These are phyloP conservation scores for Camelina neglecta DNA, from an alignment of 345 rosid species.

Conservation along the genomic window DNA sequence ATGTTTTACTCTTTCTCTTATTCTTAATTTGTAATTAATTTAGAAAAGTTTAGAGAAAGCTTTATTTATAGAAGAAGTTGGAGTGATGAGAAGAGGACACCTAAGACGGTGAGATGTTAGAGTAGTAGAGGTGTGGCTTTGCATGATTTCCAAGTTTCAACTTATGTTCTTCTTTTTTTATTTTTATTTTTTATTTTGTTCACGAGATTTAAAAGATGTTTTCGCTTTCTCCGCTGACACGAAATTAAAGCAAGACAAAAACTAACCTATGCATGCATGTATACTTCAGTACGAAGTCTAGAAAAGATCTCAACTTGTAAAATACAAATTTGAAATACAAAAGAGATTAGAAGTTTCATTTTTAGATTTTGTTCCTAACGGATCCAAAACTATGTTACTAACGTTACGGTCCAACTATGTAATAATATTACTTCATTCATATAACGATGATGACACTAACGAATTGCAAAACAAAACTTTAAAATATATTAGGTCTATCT, in stretches of 20 bases:
- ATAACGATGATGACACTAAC: too few relatives aligned
- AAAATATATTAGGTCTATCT: too few relatives aligned
- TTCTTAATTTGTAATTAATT: not conserved
- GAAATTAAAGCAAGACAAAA: slow-evolving; percentile 20
- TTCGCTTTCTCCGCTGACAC: slow-evolving; percentile 40
- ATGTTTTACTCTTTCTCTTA: not conserved
- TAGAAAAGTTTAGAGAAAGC: slow-evolving; percentile 5
- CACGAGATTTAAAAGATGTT: slow-evolving; percentile 37
- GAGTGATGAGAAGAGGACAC: slow-evolving; percentile 43
- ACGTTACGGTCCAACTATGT: too few relatives aligned
- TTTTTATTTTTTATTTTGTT: not conserved
- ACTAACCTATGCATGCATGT: slow-evolving; percentile 34
- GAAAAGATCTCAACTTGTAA: not conserved
- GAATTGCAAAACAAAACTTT: too few relatives aligned
- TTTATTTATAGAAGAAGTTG: slow-evolving; percentile 33
- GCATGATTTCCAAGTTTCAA: slow-evolving; percentile 51
- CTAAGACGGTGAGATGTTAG: slow-evolving; percentile 45
- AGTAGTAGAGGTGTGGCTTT: slow-evolving; percentile 45
- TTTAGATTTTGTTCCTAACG: not conserved
- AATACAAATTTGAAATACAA: not conserved
- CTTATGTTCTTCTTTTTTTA: slow-evolving; percentile 12
- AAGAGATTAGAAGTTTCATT: not conserved
- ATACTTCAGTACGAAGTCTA: slow-evolving; percentile 13
- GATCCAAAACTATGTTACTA: not conserved
- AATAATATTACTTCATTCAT: too few relatives aligned